Evolutionary conservation across 495 filamentous ascomycete genomes (phyloP).

Genomic region (Lophium mytilinum): DNA sequence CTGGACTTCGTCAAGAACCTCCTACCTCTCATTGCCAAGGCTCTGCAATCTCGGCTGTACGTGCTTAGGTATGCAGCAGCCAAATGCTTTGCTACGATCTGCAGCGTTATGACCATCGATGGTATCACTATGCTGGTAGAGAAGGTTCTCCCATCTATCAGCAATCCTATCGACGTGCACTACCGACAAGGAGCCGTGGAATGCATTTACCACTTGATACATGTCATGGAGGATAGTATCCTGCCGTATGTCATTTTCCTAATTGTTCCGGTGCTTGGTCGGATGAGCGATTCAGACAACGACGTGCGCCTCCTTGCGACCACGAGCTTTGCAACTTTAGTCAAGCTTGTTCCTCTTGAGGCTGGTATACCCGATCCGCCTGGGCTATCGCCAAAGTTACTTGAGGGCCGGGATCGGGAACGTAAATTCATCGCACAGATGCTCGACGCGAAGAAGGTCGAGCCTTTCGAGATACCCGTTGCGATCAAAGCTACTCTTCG

Average conservation of each 20-base stretch:
- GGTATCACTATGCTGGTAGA: conserved; percentile 96
- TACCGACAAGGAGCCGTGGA: conserved; percentile 90
- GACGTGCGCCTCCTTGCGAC: conserved; percentile 91
- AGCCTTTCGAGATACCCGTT: conserved; percentile 86
- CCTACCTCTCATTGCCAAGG: conserved; percentile 79
- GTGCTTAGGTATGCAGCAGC: conserved; percentile 94
- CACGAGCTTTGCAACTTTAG: conserved; percentile 91
- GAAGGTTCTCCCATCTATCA: conserved; percentile 82
- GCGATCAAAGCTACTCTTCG: conserved; percentile 92
- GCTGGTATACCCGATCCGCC: conserved; percentile 96
- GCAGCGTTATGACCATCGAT: conserved; percentile 87
- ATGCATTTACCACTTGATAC: conserved; percentile 86
- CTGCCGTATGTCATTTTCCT: conserved; percentile 98
- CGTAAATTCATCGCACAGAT: conserved; percentile 95
- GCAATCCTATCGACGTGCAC: conserved; percentile 74
- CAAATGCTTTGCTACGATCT: conserved; percentile 94
- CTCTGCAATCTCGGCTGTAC: conserved; percentile 74
- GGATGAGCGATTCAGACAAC: conserved; percentile 98
- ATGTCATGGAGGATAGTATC: conserved; percentile 95
- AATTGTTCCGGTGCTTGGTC: conserved; percentile 91
- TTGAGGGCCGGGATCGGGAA: conserved; percentile 84
- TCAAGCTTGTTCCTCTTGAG: conserved; percentile 97
- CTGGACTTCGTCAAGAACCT: conserved; percentile 70
- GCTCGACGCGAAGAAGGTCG: conserved; percentile 90
- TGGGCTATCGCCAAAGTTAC: conserved; percentile 76